Percentiles rank a stretch among this genome's conserved stretches.
These are phyloP conservation scores for Coemansia sp. DNA, from an alignment of 192 early-diverging fungal species.

Conservation along the genomic window DNA sequence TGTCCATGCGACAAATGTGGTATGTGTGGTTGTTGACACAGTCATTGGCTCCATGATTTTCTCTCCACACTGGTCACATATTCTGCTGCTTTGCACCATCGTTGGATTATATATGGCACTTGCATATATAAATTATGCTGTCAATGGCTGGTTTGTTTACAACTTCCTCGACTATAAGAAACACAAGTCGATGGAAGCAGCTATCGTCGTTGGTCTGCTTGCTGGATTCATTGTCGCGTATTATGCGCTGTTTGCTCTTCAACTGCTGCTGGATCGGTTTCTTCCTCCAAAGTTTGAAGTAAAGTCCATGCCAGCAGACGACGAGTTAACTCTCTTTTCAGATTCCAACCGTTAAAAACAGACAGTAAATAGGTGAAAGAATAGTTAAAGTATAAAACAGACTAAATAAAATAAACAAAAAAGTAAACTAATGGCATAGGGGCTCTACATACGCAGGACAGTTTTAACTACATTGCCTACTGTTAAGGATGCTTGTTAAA, in stretches of 20 bases:
- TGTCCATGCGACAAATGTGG: slow-evolving; percentile 36
- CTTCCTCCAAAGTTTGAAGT: slow-evolving; percentile 17
- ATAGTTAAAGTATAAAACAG: too few species aligned
- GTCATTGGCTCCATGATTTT: slow-evolving; percentile 32
- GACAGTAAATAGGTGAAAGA: background rate
- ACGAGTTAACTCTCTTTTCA: background rate
- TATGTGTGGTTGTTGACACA: slow-evolving; percentile 26
- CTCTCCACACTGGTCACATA: slow-evolving; percentile 43
- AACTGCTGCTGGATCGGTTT: slow-evolving; percentile 25
- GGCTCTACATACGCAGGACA: too few species aligned
- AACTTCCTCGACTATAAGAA: slow-evolving; percentile 40
- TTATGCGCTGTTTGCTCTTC: slow-evolving; percentile 30
- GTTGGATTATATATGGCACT: slow-evolving; percentile 32
- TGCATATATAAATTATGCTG: slow-evolving; percentile 36
- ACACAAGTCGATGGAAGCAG: slow-evolving; percentile 16
- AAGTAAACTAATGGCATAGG: too few species aligned
- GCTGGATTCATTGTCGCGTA: slow-evolving; percentile 26
- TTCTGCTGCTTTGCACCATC: slow-evolving; percentile 16
- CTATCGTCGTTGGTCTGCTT: slow-evolving; percentile 20
- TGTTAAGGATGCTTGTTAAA: too few species aligned
- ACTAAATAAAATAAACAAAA: too few species aligned
- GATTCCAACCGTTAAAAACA: background rate
- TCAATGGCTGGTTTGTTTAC: slow-evolving; percentile 44
- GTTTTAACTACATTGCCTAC: too few species aligned
- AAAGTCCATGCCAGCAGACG: background rate